Conservation (phyloP, 2,329 filamentous ascomycete genomes). For the Talaromyces sp. region DNA sequence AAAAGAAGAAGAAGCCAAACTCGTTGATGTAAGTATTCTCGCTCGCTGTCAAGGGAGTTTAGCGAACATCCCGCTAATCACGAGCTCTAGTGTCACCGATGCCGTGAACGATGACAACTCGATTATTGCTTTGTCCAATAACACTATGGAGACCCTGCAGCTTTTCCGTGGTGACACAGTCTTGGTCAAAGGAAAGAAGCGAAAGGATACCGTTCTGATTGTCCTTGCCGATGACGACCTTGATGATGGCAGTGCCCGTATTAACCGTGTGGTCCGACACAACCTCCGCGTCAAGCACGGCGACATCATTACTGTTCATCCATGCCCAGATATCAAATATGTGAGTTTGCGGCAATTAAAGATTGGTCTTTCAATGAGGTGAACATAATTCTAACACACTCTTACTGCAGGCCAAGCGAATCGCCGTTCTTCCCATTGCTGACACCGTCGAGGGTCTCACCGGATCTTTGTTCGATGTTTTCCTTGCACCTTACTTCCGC, state of each 20-base stretch:
- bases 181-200: conserved; percentile 98
- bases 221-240: conserved; percentile 96
- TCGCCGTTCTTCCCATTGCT: conserved; percentile 95
- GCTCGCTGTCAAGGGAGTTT: background rate
- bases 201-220: conserved; percentile 97
- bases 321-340: conserved; percentile 99
- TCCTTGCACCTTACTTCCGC: conserved; percentile 98
- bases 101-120: conserved; percentile 99
- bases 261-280: conserved; percentile 98
- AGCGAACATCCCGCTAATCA: conserved; percentile 12
- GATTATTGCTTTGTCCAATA: conserved; percentile 95
- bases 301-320: conserved; percentile 93
- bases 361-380: background rate
- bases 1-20: conserved; percentile 99
- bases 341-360: conserved; percentile 54
- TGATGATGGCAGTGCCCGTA: conserved; percentile 92
- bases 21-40: conserved; percentile 74
- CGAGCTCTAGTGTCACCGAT: conserved; percentile 76
- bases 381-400: background rate
- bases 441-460: conserved; percentile 98
- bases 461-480: conserved; percentile 96
- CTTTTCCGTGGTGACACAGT: conserved; percentile 99
- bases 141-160: conserved; percentile 97
- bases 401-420: conserved; percentile 78
- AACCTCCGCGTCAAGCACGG: conserved; percentile 98